A percentile compares a stretch with the other conserved stretches of the same genome.
phyloP scores from a whole-genome alignment of 1,139 yeast species.

The Geotrichum carabidarum region DNA sequence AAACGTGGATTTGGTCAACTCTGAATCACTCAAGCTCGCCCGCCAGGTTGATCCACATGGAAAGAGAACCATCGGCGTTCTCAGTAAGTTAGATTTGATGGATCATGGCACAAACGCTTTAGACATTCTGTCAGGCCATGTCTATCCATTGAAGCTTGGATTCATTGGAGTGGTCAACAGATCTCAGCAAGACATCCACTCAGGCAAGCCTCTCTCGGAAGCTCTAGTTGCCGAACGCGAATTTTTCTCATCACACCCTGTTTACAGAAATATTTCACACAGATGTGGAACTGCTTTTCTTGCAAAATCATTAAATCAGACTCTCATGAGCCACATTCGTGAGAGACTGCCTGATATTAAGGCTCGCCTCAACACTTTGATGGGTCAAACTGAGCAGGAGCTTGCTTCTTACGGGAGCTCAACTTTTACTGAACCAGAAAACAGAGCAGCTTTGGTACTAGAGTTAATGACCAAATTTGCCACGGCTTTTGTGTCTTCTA shows the following conservation, averaged over 20 bases:
- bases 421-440: conserved; percentile 42
- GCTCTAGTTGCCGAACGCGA: conserved; percentile 76
- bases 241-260: conserved; percentile 80
- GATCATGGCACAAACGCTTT: conserved; percentile 97
- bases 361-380: conserved; percentile 84
- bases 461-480: conserved; percentile 94
- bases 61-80: conserved; percentile 87
- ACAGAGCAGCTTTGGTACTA: conserved; percentile 72
- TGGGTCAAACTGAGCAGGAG: conserved; percentile 97
- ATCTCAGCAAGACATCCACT: conserved; percentile 90
- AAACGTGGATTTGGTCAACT: conserved; percentile 91
- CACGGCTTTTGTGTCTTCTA: conserved; percentile 74
- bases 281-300: conserved; percentile 89
- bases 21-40: conserved; percentile 91
- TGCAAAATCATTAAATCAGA: conserved; percentile 79
- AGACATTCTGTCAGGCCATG: conserved; percentile 89
- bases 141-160: conserved; percentile 92
- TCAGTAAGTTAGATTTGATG: conserved; percentile 92
- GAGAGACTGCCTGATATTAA: conserved; percentile 95
- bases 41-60: conserved; percentile 97
- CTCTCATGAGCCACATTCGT: conserved; percentile 87
- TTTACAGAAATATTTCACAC: conserved; percentile 75
- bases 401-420: conserved; percentile 75
- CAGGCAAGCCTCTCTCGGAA: conserved; percentile 71
- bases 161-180: conserved; percentile 95